Percentiles rank a stretch among this genome's conserved stretches.
phyloP scores from a whole-genome alignment of 129 eudicot species.

The Tanacetum coccineum region DNA sequence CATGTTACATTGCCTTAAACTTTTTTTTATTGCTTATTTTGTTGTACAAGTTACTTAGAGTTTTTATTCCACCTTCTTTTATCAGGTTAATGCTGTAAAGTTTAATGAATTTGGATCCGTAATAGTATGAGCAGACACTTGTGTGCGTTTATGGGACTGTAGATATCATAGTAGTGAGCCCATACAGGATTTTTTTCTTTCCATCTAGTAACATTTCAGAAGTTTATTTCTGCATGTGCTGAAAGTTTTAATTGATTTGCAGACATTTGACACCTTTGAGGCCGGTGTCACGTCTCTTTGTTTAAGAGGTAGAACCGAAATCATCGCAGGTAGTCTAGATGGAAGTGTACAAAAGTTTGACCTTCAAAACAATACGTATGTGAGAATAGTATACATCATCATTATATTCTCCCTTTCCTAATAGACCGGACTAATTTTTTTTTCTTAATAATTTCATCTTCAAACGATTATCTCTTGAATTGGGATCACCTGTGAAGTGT shows the following conservation, averaged over 20 bases:
- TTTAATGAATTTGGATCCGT: constrained; percentile 80
- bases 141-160: constrained; percentile 94
- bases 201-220: neutral
- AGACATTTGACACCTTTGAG: constrained; percentile 75
- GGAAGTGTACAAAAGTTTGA: constrained; percentile 96
- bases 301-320: constrained; percentile 73
- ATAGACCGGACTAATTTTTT: neutral
- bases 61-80: constrained; percentile 13
- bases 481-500: constrained; percentile 95
- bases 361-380: constrained; percentile 88
- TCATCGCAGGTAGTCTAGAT: constrained; percentile 97
- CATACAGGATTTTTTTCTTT: constrained; percentile 54
- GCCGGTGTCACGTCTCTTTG: constrained; percentile 95
- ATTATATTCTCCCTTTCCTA: neutral
- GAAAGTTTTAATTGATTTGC: constrained; percentile 23
- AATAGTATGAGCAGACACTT: constrained; percentile 86
- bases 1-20: too few relatives aligned
- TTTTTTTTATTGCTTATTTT: too few relatives aligned
- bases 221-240: neutral
- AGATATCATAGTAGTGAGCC: constrained; percentile 96
- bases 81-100: constrained; percentile 94
- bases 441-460: neutral
- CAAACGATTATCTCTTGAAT: constrained; percentile 75
- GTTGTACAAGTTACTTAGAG: neutral
- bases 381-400: constrained; percentile 17